Percentiles rank a stretch among this genome's conserved stretches.
Evolutionary conservation across 2,329 filamentous ascomycete genomes (phyloP).

Genomic region (Cladosporium cucumerinum): DNA sequence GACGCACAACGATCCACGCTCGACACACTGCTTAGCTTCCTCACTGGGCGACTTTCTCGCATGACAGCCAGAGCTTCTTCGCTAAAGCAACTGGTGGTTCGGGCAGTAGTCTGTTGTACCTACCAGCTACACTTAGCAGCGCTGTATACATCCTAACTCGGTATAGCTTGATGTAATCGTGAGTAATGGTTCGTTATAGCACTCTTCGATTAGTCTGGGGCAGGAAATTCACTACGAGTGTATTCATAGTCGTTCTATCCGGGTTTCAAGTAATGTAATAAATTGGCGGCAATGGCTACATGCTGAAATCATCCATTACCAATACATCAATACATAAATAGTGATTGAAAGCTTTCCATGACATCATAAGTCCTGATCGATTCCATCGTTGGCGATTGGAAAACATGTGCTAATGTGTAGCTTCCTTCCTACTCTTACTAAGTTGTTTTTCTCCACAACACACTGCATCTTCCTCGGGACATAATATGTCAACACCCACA

Average conservation of each 20-base stretch:
- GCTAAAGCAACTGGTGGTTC: neutral
- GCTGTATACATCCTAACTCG: neutral
- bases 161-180: neutral
- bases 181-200: neutral
- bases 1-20: neutral
- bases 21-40: neutral
- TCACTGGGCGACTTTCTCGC: neutral
- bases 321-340: neutral
- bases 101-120: neutral
- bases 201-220: neutral
- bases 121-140: neutral
- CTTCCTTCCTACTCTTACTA: neutral
- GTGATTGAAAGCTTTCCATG: neutral
- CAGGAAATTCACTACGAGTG: neutral
- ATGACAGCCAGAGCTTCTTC: neutral
- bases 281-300: neutral
- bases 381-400: neutral
- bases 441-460: neutral
- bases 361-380: neutral
- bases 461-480: neutral
- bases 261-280: neutral
- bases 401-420: neutral
- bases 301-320: neutral
- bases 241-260: neutral
- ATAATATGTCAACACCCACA: conserved; percentile 6